A percentile compares a stretch with the other conserved stretches of the same genome.
Evolutionary conservation across 305 asterid genomes (phyloP).

Genomic region (Fraxinus albicans): DNA sequence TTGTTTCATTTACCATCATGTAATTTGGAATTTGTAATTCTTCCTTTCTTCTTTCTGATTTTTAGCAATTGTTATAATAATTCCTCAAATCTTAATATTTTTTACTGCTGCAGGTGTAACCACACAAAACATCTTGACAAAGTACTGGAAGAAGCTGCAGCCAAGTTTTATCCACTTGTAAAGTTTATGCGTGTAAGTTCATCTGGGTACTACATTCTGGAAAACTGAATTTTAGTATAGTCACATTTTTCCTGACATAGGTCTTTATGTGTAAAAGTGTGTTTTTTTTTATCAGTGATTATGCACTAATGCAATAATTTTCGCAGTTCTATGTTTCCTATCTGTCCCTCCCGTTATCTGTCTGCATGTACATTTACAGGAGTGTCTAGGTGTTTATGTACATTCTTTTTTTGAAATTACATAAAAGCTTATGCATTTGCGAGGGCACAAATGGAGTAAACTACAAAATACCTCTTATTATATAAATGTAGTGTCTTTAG

Average conservation of each 20-base stretch:
- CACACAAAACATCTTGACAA: slow-evolving; percentile 84
- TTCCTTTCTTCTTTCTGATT: too few species aligned
- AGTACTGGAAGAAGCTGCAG: slow-evolving; percentile 89
- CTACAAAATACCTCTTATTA: background rate
- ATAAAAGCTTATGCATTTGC: background rate
- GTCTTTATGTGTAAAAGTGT: background rate
- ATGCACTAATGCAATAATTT: background rate
- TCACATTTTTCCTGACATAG: background rate
- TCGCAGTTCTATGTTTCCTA: background rate
- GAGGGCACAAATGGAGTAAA: background rate
- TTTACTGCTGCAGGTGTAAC: slow-evolving; percentile 56
- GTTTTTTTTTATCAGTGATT: background rate
- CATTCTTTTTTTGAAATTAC: background rate
- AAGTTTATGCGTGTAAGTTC: slow-evolving; percentile 86
- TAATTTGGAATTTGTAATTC: too few species aligned
- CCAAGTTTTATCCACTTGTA: slow-evolving; percentile 77
- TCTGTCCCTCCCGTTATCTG: background rate
- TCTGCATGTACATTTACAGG: background rate
- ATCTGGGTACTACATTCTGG: background rate
- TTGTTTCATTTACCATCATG: too few species aligned
- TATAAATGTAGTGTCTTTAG: background rate
- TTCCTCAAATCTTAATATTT: background rate
- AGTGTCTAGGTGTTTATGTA: background rate
- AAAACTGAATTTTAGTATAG: background rate
- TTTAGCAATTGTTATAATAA: background rate